Evolutionary conservation across 805 yeast genomes (phyloP), one percentile per base, ranked within the genome.

Genomic region (Yarrowia bubula): DNA sequence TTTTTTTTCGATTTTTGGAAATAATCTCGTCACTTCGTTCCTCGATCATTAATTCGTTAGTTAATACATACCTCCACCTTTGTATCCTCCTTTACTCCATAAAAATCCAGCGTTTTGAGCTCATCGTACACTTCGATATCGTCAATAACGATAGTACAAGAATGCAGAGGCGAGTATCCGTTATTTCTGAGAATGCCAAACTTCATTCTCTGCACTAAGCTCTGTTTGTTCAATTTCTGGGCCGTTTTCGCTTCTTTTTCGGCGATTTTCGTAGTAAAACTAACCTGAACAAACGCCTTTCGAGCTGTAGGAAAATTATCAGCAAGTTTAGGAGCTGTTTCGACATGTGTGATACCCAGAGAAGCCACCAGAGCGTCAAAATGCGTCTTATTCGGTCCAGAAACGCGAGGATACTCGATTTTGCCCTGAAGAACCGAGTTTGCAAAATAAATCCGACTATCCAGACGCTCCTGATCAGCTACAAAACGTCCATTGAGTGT

Each of bases 41-140:
- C n/a, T n/a, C n/a, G n/a, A n/a, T n/a, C n/a, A n/a, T n/a, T n/a
- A n/a, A n/a, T n/a, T n/a, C n/a, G n/a, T n/a, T 22, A 22, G 28
- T 22, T 22, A 28, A 31, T 31, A 14, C 13, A 15, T 10, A 47
- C 39, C 6, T 41, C 47, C 3, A 55, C 46, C 31, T 55, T 55
- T 4, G 47, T 10, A 3, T 4, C 14, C 28, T 41, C 47, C 6
- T 8, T 11, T 4, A 55, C 61, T 0, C 61, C 61, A 15, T 55
- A 55, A 14, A 55, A 55, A 9, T 55, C 61, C 47, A 55, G 17
- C 31, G 61, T 55, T 28, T 55, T 55, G n/a, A 55, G 47, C 39
- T 55, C 61, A 8, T 55, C 61, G 11, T 55, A 55, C 8, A 55
- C 61, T 38, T 55, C 61, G 11, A 55, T 41, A 17, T 41, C 47